Evolutionary conservation across 768 basidiomycete genomes (phyloP).

Genomic region (Dentipellis sp.): DNA sequence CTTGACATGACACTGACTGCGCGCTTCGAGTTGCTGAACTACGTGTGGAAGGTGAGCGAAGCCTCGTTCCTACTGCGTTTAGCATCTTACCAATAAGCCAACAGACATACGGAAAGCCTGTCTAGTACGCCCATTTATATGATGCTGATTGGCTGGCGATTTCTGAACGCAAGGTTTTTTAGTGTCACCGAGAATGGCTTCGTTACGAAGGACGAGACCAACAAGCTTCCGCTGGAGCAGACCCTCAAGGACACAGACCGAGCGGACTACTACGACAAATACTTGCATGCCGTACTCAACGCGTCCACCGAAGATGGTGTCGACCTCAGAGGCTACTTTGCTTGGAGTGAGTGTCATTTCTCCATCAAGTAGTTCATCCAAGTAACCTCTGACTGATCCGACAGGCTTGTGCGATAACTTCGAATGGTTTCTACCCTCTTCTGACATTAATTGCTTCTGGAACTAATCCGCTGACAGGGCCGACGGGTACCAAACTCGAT

Average conservation of each 20-base stretch:
- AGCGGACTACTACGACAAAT: constrained; percentile 30
- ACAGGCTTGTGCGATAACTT: constrained; percentile 33
- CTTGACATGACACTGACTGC: too few species aligned
- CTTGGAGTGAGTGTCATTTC: constrained; percentile 25
- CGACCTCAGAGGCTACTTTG: constrained; percentile 28
- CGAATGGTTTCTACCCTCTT: constrained; percentile 24
- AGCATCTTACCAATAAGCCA: neutral
- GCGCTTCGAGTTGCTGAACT: constrained; percentile 24
- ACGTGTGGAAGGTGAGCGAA: constrained; percentile 27
- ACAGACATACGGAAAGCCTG: constrained; percentile 28
- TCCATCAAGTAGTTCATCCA: neutral
- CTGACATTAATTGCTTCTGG: neutral
- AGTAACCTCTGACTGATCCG: neutral
- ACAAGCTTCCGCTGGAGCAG: constrained; percentile 22
- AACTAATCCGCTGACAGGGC: constrained; percentile 16
- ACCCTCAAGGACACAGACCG: constrained; percentile 30
- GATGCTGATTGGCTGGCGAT: neutral
- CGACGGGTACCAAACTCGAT: constrained; percentile 33
- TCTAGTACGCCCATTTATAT: constrained; percentile 21
- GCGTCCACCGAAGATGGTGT: constrained; percentile 29
- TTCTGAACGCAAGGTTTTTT: neutral
- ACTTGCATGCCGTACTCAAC: constrained; percentile 26
- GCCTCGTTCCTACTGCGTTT: neutral
- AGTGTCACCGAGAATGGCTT: constrained; percentile 40
- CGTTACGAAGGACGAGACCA: constrained; percentile 29